Base-by-base conservation (phyloP, 768 basidiomycete genomes). In the Pleurotus tuber-regium region DNA sequence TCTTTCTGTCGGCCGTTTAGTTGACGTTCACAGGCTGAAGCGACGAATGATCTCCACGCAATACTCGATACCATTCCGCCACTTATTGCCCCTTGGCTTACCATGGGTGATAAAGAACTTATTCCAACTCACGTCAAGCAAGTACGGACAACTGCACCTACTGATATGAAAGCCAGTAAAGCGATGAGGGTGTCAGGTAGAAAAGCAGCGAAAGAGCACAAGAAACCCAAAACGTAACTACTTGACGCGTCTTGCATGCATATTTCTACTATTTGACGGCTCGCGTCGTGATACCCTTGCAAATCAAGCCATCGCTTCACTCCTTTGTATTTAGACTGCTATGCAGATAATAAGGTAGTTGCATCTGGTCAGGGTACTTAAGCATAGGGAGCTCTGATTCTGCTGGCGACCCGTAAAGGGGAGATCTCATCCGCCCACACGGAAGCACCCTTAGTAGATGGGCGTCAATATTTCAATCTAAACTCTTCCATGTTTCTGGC, bases 71-170 rank as follows among this genome's bases (percentile, higher is more conserved):
- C 73, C 25, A 64, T 89, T n/a, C 78, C 82, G 9, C 65, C 74
- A 16, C 61, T 87, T 11, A 68, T 74, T 12, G 89, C 89, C 0
- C 71, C 83, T 4, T 95, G 92, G 92, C 63, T 79, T 36, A 66
- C 73, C 3, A 59, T 67, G 26, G 39, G 57, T 5, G 54, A 64
- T n/a, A 49, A 59, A 16, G 51, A 66, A 14, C 70, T 85, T 21
- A 67, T 87, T 35, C 83, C 86, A 2, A 91, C 90, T 0, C 86
- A 91, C 61, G 75, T 92, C 57, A 95, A 93, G 61, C 89, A 92
- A 57, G 63, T 92, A 18, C 77, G 78, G 14, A 94, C 92, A 2
- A 82, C 84, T 24, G 81, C 84, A 3, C 92, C 92, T 1, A 84
- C 80, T 59, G 87, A 93, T 59, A 87, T 91, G 79, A 87, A 78